Conservation (phyloP, 176 grass and related monocot species). For the Triticum dicoccoides region DNA sequence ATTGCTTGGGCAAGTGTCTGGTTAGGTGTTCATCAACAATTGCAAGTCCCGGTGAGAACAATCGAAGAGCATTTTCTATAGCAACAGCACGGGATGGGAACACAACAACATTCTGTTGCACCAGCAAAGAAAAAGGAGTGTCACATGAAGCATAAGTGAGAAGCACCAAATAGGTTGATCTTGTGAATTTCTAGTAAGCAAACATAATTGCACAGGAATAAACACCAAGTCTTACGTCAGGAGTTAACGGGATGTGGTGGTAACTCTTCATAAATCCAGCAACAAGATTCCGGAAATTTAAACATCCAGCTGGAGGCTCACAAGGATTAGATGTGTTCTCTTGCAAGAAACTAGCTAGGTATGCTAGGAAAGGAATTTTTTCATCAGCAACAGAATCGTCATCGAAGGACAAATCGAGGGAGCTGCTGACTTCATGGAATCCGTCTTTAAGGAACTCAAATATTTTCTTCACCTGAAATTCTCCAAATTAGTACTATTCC, state of each 20-base stretch:
- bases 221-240: conserved; percentile 64
- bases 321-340: conserved; percentile 78
- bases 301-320: conserved; percentile 85
- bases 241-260: conserved; percentile 81
- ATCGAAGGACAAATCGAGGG: conserved; percentile 92
- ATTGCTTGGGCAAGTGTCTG: conserved; percentile 87
- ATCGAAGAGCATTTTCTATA: conserved; percentile 84
- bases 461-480: conserved; percentile 97
- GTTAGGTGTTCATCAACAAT: conserved; percentile 99
- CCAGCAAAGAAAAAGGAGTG: conserved; percentile 39
- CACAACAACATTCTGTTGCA: conserved; percentile 80
- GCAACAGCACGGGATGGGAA: conserved; percentile 91
- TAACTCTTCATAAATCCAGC: conserved; percentile 99
- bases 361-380: conserved; percentile 96
- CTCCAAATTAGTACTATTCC: not conserved
- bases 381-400: conserved; percentile 97
- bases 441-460: conserved; percentile 94
- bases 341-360: conserved; percentile 84
- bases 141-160: conserved; percentile 19
- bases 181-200: not conserved
- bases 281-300: conserved; percentile 80
- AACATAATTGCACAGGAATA: not conserved
- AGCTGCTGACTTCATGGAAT: conserved; percentile 90
- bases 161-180: conserved; percentile 4
- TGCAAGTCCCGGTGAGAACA: conserved; percentile 86